Base-by-base conservation (phyloP, 106 monocot species). In the Narthecium ossifragum region DNA sequence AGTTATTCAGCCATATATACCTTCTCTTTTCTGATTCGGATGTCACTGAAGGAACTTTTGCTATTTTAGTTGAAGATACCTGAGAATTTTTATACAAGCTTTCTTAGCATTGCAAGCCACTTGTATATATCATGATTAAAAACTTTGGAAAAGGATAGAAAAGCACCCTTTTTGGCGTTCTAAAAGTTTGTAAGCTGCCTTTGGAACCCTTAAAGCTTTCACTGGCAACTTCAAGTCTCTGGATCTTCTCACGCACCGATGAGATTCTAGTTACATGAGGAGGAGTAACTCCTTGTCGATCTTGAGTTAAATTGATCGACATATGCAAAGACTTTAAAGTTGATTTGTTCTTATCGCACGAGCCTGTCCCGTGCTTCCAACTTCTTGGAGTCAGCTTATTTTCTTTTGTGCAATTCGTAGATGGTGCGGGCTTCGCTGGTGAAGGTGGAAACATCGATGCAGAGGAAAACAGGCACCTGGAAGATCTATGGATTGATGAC, bases 291-390 rank as follows among this genome's bases (percentile, higher is more conserved):
- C 53, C 48, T 20, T 36, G 55, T 11, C 45, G 8, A 30, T 11
- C 31, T 10, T 62, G 31, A 31, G 37, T 34, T 0, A 31, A 27
- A 33, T 64, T 57, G 10, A 61, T 45, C 5, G 75, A 69, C 50
- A 59, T 64, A 22, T 68, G 74, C 39, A 62, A 17, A 21, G 64
- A 31, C 43, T 62, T 74, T 18, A 50, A 36, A 18, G 43, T 36
- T 53, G 53, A 49, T 66, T 64, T 81, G 26, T 65, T 75, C 17
- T 59, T 75, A 48, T 70, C 66, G 12, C 49, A 70, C 6, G 38
- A 51, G 27, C 27, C 15, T 31, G 29, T 57, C 18, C 6, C 55
- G 5, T 33, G 23, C 22, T 60, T 40, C 25, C 37, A 70, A 25
- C 39, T 39, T 15, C 20, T 25, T 20, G 40, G 41, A 53, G 51